A percentile compares a stretch with the other conserved stretches of the same genome.
These are phyloP conservation scores for Scutellaria barbata DNA, from an alignment of 257 asterid genomes.

Conservation along the genomic window DNA sequence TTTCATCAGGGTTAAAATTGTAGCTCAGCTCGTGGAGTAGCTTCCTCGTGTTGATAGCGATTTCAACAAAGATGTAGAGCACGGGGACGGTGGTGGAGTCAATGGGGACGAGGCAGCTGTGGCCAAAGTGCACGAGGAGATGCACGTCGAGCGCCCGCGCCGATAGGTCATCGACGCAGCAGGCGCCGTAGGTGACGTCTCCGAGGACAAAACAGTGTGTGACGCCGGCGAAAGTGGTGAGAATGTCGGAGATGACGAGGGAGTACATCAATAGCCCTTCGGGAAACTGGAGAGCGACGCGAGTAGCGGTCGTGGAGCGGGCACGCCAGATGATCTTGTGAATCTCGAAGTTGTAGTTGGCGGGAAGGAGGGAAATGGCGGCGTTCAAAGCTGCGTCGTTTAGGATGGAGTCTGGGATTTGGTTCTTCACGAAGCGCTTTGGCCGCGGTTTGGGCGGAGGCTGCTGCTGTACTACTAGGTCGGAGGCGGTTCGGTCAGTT, in stretches of 20 bases:
- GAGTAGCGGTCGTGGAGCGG: slow-evolving; percentile 62
- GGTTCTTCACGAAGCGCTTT: slow-evolving; percentile 81
- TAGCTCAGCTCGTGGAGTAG: slow-evolving; percentile 61
- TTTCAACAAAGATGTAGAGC: slow-evolving; percentile 84
- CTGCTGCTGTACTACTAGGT: slow-evolving; percentile 31
- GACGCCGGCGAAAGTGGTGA: slow-evolving; percentile 76
- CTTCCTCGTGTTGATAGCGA: slow-evolving; percentile 59
- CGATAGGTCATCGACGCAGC: slow-evolving; percentile 95
- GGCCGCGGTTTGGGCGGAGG: slow-evolving; percentile 52
- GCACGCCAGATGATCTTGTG: slow-evolving; percentile 91
- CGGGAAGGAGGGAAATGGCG: slow-evolving; percentile 81
- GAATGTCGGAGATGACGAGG: slow-evolving; percentile 83
- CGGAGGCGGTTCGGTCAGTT: slow-evolving; percentile 30
- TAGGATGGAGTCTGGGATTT: slow-evolving; percentile 83
- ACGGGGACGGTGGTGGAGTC: slow-evolving; percentile 77
- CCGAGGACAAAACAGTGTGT: slow-evolving; percentile 86
- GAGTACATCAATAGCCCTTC: slow-evolving; percentile 91
- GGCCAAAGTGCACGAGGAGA: slow-evolving; percentile 91
- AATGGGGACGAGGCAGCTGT: slow-evolving; percentile 90
- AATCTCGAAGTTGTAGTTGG: slow-evolving; percentile 92
- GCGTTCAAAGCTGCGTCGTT: slow-evolving; percentile 80
- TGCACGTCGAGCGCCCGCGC: slow-evolving; percentile 85
- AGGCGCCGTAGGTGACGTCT: slow-evolving; percentile 97
- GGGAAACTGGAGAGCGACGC: slow-evolving; percentile 94
- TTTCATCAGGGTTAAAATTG: slow-evolving; percentile 59